Percentiles rank a stretch among this genome's conserved stretches.
Evolutionary conservation across 257 asterid species (phyloP).

Genomic region (Anisodus tanguticus): DNA sequence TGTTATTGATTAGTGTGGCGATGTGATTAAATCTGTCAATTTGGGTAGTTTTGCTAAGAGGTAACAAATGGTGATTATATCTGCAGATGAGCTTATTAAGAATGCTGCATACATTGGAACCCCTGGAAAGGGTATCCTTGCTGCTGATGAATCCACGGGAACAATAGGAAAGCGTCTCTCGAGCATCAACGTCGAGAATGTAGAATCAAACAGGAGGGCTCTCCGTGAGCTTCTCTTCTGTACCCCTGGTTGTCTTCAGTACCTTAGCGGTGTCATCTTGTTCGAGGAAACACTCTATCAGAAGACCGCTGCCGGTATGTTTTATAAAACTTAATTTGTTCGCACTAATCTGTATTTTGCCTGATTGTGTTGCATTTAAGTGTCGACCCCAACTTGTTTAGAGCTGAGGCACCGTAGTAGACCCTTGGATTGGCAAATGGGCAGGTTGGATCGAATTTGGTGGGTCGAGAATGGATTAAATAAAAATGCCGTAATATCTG

Average conservation of each 20-base stretch:
- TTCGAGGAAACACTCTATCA: slow-evolving; percentile 48
- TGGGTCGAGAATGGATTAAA: too few relatives aligned
- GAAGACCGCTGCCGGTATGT: slow-evolving; percentile 38
- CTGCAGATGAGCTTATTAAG: slow-evolving; percentile 33
- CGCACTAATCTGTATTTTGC: background rate
- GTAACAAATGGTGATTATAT: too few relatives aligned
- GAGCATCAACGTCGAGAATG: slow-evolving; percentile 45
- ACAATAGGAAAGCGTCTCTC: slow-evolving; percentile 45
- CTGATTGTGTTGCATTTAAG: background rate
- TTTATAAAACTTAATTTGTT: background rate
- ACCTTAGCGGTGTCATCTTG: slow-evolving; percentile 42
- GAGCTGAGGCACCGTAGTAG: too few relatives aligned
- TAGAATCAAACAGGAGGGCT: slow-evolving; percentile 39
- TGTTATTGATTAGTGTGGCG: too few relatives aligned
- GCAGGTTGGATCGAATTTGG: too few relatives aligned
- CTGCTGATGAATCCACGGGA: slow-evolving; percentile 52
- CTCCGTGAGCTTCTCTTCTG: slow-evolving; percentile 43
- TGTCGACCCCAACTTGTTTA: too few relatives aligned
- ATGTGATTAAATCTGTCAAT: too few relatives aligned
- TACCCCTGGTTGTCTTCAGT: slow-evolving; percentile 40
- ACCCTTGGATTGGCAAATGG: too few relatives aligned
- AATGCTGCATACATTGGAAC: slow-evolving; percentile 46
- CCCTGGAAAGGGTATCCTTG: slow-evolving; percentile 56
- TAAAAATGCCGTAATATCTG: too few relatives aligned
- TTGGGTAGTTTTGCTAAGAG: background rate